Evolutionary conservation across 2,329 filamentous ascomycete species (phyloP).

Genomic region (Colletotrichum higginsianum): DNA sequence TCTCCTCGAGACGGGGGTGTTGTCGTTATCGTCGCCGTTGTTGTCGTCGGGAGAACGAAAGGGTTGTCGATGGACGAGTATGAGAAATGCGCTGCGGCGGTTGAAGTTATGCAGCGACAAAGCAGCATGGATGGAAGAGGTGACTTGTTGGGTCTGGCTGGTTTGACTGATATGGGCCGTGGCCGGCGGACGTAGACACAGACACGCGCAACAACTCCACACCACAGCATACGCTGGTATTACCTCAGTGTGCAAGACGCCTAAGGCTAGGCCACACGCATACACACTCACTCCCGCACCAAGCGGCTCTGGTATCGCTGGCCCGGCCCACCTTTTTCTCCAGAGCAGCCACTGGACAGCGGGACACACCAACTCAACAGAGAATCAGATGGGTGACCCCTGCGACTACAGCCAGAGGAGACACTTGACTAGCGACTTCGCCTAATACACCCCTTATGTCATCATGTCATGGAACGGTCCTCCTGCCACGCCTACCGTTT

Average conservation of each 20-base stretch:
- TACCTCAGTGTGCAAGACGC: no score
- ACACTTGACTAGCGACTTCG: slow-evolving; percentile 23
- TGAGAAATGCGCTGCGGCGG: neutral
- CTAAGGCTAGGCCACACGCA: slow-evolving; percentile 1
- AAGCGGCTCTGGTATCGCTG: slow-evolving; percentile 36
- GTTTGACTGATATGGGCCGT: slow-evolving; percentile 18
- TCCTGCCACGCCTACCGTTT: slow-evolving; percentile 38
- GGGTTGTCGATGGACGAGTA: neutral
- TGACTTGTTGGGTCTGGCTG: slow-evolving; percentile 9
- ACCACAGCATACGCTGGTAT: slow-evolving; percentile 5
- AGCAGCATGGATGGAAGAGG: slow-evolving; percentile 18
- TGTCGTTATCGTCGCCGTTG: slow-evolving; percentile 31
- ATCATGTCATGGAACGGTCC: slow-evolving; percentile 39
- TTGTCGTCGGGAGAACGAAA: slow-evolving; percentile 8
- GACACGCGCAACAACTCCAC: slow-evolving; percentile 8
- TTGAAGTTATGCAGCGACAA: slow-evolving; percentile 22
- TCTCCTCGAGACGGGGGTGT: neutral
- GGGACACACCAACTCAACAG: slow-evolving; percentile 21
- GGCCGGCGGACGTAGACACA: slow-evolving; percentile 18
- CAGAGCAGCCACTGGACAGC: slow-evolving; percentile 18
- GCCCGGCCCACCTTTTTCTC: slow-evolving; percentile 24
- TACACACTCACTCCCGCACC: slow-evolving; percentile 9
- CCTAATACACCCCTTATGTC: slow-evolving; percentile 7
- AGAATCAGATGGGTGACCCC: slow-evolving; percentile 26
- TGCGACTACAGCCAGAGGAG: slow-evolving; percentile 12